Evolutionary conservation across 1,284 basidiomycete genomes (phyloP).

Genomic region (Naganishia cerealis): DNA sequence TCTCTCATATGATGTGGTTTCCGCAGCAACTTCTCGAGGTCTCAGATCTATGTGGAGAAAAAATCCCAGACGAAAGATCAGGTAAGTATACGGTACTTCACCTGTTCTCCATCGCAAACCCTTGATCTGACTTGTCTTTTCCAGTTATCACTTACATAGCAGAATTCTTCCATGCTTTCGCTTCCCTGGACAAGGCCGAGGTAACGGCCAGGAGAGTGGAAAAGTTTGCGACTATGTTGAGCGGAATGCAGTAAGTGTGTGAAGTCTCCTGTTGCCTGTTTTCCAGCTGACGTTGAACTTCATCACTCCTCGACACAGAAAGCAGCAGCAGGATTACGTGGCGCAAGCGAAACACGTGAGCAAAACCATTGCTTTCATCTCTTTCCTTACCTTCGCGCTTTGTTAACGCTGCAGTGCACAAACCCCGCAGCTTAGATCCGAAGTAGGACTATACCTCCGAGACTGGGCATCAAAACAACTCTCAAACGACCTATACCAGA

Average conservation of each 20-base stretch:
- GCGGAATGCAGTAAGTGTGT: conserved; percentile 55
- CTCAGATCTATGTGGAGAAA: conserved; percentile 87
- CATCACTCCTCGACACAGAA: conserved; percentile 58
- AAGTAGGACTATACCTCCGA: conserved; percentile 6
- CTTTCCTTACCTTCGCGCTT: too few species aligned
- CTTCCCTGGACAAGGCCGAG: conserved; percentile 93
- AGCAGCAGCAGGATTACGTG: conserved; percentile 88
- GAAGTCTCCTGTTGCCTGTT: conserved; percentile 40
- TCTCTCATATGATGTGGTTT: conserved; percentile 36
- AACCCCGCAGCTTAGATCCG: neutral
- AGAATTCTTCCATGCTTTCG: conserved; percentile 97
- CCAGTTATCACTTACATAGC: conserved; percentile 65
- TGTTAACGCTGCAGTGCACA: neutral
- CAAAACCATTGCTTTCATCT: neutral
- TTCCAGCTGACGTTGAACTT: conserved; percentile 57
- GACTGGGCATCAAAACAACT: conserved; percentile 10
- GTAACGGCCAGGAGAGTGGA: conserved; percentile 89
- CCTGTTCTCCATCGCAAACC: too few species aligned
- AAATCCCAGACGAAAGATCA: conserved; percentile 86
- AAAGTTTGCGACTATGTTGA: conserved; percentile 94
- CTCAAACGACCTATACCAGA: neutral
- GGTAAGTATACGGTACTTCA: conserved; percentile 83
- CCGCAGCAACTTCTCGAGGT: conserved; percentile 88
- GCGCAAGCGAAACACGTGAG: conserved; percentile 62
- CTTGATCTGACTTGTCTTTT: neutral